phyloP scores from a whole-genome alignment of 1,284 basidiomycete species.

The Neolentinus lepideus region DNA sequence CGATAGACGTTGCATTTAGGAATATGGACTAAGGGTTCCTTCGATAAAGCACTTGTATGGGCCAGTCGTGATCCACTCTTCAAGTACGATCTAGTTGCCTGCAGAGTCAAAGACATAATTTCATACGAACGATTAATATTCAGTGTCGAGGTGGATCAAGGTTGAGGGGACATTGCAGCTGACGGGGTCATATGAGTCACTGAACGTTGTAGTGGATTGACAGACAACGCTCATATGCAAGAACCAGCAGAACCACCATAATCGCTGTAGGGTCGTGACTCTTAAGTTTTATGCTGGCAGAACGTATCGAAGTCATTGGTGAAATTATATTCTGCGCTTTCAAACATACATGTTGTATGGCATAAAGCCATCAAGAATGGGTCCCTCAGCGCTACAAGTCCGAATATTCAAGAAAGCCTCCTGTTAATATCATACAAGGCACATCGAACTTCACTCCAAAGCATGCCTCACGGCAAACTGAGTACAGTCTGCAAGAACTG shows the following conservation, averaged over 20 bases:
- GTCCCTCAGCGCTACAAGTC: background rate
- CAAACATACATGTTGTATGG: too few species aligned
- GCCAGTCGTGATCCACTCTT: background rate
- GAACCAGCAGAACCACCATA: too few species aligned
- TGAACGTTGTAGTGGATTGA: too few species aligned
- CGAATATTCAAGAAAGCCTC: background rate
- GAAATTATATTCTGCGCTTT: too few species aligned
- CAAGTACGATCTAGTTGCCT: background rate
- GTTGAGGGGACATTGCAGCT: too few species aligned
- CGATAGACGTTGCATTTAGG: conserved; percentile 40
- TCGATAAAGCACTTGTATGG: background rate
- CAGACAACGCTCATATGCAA: too few species aligned
- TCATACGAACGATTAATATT: background rate
- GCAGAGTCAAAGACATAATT: background rate
- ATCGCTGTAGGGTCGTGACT: too few species aligned
- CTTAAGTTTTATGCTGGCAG: too few species aligned
- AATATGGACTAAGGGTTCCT: conserved; percentile 27
- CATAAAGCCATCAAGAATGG: too few species aligned
- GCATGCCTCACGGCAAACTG: conserved; percentile 45
- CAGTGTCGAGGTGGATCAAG: too few species aligned
- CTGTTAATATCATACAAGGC: background rate
- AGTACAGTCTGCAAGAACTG: conserved; percentile 70
- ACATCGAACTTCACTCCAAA: conserved; percentile 1
- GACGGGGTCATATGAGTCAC: too few species aligned
- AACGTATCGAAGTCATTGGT: too few species aligned